A percentile compares a stretch with the other conserved stretches of the same genome.
phyloP scores from a whole-genome alignment of 768 basidiomycete genomes.

The Lentinula raphanica region DNA sequence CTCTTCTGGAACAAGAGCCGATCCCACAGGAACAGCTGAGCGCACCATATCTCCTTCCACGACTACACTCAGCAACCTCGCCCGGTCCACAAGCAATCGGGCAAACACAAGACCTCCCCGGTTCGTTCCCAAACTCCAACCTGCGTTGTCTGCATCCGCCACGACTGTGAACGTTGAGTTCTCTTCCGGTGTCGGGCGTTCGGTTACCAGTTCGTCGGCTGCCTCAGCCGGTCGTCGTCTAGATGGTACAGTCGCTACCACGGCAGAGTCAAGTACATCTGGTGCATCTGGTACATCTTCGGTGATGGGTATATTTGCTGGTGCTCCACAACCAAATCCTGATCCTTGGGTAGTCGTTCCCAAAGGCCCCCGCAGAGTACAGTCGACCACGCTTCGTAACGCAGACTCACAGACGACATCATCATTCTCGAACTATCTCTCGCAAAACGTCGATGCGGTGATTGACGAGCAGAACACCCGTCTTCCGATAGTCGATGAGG shows the following conservation, averaged over 20 bases:
- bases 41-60: conserved; percentile 11
- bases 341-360: conserved; percentile 78
- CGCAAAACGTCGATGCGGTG: conserved; percentile 74
- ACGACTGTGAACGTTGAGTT: conserved; percentile 98
- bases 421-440: conserved; percentile 35
- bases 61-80: conserved; percentile 8
- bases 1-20: conserved; percentile 22
- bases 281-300: background rate
- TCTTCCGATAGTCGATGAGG: conserved; percentile 15
- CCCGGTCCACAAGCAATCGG: conserved; percentile 18
- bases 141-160: conserved; percentile 80
- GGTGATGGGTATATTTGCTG: conserved; percentile 90
- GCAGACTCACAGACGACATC: conserved; percentile 17
- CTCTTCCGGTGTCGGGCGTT: conserved; percentile 58
- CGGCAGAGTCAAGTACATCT: background rate
- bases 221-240: background rate
- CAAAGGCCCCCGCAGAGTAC: conserved; percentile 23
- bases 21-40: conserved; percentile 8
- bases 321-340: conserved; percentile 53
- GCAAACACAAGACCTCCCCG: conserved; percentile 30
- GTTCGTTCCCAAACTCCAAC: conserved; percentile 72
- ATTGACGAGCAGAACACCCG: conserved; percentile 46
- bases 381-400: conserved; percentile 12
- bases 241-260: background rate
- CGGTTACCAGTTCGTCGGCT: conserved; percentile 39